phyloP scores from a whole-genome alignment of 768 basidiomycete species.

The Rubroboletus pulcherrimus region DNA sequence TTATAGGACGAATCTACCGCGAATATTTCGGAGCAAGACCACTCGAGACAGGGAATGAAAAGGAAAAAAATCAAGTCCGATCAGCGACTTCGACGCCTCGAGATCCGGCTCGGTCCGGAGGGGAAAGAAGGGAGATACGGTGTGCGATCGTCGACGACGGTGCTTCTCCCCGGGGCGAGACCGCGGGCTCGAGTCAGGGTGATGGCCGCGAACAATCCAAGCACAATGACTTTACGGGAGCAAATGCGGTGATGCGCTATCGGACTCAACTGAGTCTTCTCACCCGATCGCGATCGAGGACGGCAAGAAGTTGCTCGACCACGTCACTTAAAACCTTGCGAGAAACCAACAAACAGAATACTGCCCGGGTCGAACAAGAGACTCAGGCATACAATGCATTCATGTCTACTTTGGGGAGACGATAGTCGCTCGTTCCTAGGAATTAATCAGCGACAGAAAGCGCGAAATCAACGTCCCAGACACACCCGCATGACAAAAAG shows the following conservation, averaged over 20 bases:
- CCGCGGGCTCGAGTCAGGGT: neutral
- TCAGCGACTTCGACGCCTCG: constrained; percentile 17
- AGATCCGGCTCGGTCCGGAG: constrained; percentile 18
- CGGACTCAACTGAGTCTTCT: constrained; percentile 4
- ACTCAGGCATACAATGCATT: constrained; percentile 18
- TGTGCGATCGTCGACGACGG: constrained; percentile 5
- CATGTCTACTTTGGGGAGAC: constrained; percentile 20
- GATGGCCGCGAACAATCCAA: neutral
- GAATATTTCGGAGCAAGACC: constrained; percentile 16
- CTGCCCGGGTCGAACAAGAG: neutral
- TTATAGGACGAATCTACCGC: constrained; percentile 12
- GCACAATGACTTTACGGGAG: neutral
- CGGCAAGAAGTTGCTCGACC: constrained; percentile 1
- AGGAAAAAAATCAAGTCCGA: constrained; percentile 6
- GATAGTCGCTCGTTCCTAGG: constrained; percentile 25
- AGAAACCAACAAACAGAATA: neutral
- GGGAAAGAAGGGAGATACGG: constrained; percentile 1
- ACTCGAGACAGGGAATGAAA: constrained; percentile 8
- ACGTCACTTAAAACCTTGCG: neutral
- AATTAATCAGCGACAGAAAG: neutral
- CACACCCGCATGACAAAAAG: constrained; percentile 22
- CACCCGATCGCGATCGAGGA: constrained; percentile 20
- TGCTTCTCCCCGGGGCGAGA: neutral
- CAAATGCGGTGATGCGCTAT: neutral
- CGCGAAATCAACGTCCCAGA: neutral